Evolutionary conservation across 306 rosid genomes (phyloP).

Genomic region (Prunus mira): DNA sequence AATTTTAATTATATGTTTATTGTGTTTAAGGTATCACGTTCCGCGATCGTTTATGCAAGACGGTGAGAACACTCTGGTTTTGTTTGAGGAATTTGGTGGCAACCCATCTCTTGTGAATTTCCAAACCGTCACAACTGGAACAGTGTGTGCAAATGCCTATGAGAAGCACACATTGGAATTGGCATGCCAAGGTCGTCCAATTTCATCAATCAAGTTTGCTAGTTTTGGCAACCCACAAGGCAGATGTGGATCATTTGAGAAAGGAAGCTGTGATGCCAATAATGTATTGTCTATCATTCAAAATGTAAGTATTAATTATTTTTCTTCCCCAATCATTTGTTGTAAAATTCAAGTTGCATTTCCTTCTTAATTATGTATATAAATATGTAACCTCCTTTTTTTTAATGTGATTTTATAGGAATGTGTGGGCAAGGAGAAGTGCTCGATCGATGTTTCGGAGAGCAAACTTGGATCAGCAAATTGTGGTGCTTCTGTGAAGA

Average conservation of each 20-base stretch:
- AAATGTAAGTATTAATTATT: background rate
- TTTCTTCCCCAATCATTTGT: background rate
- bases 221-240: slow-evolving; percentile 52
- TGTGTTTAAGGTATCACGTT: slow-evolving; percentile 45
- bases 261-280: slow-evolving; percentile 33
- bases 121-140: slow-evolving; percentile 25
- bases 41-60: slow-evolving; percentile 40
- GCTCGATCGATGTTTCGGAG: slow-evolving; percentile 37
- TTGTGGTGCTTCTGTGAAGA: slow-evolving; percentile 32
- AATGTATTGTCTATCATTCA: slow-evolving; percentile 26
- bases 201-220: slow-evolving; percentile 42
- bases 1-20: background rate
- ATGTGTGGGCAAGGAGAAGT: slow-evolving; percentile 44
- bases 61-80: slow-evolving; percentile 35
- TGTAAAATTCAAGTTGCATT: background rate
- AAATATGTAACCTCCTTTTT: background rate
- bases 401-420: slow-evolving; percentile 10
- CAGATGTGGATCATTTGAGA: slow-evolving; percentile 36
- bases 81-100: slow-evolving; percentile 61
- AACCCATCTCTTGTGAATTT: slow-evolving; percentile 41
- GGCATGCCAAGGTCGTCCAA: slow-evolving; percentile 34
- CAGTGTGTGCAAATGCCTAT: slow-evolving; percentile 29
- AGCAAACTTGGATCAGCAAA: slow-evolving; percentile 33
- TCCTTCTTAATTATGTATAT: background rate
- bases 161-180: slow-evolving; percentile 42